phyloP scores from a whole-genome alignment of 192 early-diverging fungal genomes.

The Coemansia sp. region DNA sequence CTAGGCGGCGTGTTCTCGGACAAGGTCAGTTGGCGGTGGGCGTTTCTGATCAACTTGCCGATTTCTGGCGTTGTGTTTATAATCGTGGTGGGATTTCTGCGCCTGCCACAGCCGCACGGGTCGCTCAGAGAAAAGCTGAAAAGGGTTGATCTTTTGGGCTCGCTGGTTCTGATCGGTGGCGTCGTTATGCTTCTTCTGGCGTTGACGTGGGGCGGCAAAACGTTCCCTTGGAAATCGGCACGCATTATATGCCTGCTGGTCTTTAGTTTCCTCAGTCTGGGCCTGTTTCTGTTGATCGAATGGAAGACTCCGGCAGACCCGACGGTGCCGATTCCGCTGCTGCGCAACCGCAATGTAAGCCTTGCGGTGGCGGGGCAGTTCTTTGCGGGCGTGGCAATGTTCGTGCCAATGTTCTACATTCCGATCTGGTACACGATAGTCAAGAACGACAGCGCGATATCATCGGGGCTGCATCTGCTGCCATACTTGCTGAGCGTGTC shows the following conservation, averaged over 20 bases:
- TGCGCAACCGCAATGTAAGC: conserved; percentile 62
- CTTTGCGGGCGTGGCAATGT: conserved; percentile 62
- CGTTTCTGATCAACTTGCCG: conserved; percentile 61
- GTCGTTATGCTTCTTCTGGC: conserved; percentile 62
- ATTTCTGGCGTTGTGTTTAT: conserved; percentile 39
- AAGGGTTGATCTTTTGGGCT: conserved; percentile 65
- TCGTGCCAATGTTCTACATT: conserved; percentile 62
- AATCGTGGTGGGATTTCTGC: conserved; percentile 56
- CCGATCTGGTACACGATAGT: conserved; percentile 69
- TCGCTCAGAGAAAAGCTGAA: conserved; percentile 59
- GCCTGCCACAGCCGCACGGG: conserved; percentile 46
- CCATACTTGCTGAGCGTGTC: conserved; percentile 64
- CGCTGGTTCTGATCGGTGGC: conserved; percentile 53
- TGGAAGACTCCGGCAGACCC: conserved; percentile 62
- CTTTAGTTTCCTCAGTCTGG: conserved; percentile 49
- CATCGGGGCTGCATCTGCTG: conserved; percentile 64
- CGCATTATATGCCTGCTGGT: conserved; percentile 61
- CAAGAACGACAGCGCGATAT: conserved; percentile 57
- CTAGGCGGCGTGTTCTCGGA: conserved; percentile 72
- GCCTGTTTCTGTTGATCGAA: conserved; percentile 59
- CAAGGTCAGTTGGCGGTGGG: conserved; percentile 71
- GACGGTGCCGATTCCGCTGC: conserved; percentile 57
- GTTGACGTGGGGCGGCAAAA: conserved; percentile 65
- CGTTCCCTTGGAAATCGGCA: conserved; percentile 62
- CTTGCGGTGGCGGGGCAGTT: conserved; percentile 55